Conservation (phyloP, 805 yeast species). For the Cyberlindnera lachancei region DNA sequence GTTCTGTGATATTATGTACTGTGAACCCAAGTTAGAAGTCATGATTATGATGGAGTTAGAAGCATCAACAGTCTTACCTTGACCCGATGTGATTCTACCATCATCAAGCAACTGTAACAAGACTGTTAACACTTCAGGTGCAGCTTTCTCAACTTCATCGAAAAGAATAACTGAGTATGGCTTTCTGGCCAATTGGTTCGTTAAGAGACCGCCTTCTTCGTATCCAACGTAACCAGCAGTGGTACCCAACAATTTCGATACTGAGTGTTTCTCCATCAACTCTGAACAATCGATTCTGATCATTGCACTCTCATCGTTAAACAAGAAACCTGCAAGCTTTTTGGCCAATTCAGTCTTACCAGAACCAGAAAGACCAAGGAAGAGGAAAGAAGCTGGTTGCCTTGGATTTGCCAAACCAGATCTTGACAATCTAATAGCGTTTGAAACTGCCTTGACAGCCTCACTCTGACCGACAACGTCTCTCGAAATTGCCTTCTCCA, state of each 20-base stretch:
- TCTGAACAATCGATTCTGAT: constrained; percentile 97
- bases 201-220: constrained; percentile 94
- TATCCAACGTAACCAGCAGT: constrained; percentile 97
- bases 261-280: constrained; percentile 90
- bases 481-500: constrained; percentile 79
- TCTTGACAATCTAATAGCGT: constrained; percentile 86
- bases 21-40: constrained; percentile 98
- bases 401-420: constrained; percentile 95
- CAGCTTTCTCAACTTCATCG: constrained; percentile 98
- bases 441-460: constrained; percentile 93
- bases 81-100: constrained; percentile 91
- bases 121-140: constrained; percentile 93
- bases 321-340: constrained; percentile 91
- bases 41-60: constrained; percentile 87
- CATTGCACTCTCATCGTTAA: constrained; percentile 95
- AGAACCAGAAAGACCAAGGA: constrained; percentile 92
- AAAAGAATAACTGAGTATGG: constrained; percentile 96
- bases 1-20: constrained; percentile 65
- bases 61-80: constrained; percentile 89
- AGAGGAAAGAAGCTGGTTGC: constrained; percentile 93
- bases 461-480: constrained; percentile 93
- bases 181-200: constrained; percentile 82
- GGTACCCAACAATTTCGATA: constrained; percentile 91
- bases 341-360: constrained; percentile 98
- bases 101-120: constrained; percentile 90